phyloP scores from a whole-genome alignment of 1,139 yeast genomes.

The Yamadazyma spencermartinsiae region DNA sequence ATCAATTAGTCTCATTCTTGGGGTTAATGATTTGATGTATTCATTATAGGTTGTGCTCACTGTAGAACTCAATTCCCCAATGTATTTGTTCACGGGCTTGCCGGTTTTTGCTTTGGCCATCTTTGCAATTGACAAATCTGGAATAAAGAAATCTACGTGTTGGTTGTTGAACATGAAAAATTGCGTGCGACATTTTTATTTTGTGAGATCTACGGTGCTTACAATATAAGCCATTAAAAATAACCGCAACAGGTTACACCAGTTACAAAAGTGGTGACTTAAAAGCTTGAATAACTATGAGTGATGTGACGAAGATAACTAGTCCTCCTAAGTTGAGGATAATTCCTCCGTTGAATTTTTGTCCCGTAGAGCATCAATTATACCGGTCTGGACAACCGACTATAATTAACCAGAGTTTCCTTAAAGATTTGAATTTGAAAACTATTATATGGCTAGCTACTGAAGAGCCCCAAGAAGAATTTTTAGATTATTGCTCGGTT shows the following conservation, averaged over 20 bases:
- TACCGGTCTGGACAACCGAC: slow-evolving; percentile 97
- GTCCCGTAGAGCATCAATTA: slow-evolving; percentile 86
- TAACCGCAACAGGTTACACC: too few relatives aligned
- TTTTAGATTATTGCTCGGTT: slow-evolving; percentile 76
- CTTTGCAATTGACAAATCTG: neutral
- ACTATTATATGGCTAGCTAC: slow-evolving; percentile 92
- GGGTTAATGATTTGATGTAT: slow-evolving; percentile 44
- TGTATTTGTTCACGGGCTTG: slow-evolving; percentile 1
- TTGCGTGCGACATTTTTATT: neutral
- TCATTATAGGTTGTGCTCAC: slow-evolving; percentile 47
- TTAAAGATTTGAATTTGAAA: slow-evolving; percentile 69
- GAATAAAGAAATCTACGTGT: slow-evolving; percentile 1
- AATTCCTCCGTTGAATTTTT: slow-evolving; percentile 91
- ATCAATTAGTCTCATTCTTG: slow-evolving; percentile 69
- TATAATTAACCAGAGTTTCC: slow-evolving; percentile 85
- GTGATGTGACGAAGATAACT: slow-evolving; percentile 16
- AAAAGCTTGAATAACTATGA: too few relatives aligned
- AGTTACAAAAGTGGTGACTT: neutral
- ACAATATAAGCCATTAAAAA: too few relatives aligned
- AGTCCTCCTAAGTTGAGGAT: slow-evolving; percentile 62
- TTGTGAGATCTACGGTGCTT: neutral
- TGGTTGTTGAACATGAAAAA: neutral
- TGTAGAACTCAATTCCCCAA: slow-evolving; percentile 12
- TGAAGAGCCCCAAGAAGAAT: slow-evolving; percentile 91
- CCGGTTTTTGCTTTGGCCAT: slow-evolving; percentile 4